phyloP scores from a whole-genome alignment of 768 basidiomycete genomes.

The Omphalotus guepiniiformis region DNA sequence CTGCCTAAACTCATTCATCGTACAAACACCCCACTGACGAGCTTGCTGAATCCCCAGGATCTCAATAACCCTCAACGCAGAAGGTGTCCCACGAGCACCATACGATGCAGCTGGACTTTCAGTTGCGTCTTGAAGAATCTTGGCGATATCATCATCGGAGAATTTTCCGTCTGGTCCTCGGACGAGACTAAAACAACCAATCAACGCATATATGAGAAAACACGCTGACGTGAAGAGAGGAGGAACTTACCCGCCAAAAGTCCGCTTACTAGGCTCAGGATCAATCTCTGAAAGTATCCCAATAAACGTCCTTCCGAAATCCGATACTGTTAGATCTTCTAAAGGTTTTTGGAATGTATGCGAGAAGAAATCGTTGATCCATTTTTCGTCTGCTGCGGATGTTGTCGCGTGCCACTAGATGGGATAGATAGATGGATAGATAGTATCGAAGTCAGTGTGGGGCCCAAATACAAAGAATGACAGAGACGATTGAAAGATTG shows the following conservation, averaged over 20 bases:
- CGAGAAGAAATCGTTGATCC: constrained; percentile 48
- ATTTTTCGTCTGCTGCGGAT: constrained; percentile 48
- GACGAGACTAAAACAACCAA: constrained; percentile 32
- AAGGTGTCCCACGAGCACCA: constrained; percentile 65
- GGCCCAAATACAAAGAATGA: too few species aligned
- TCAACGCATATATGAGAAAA: background rate
- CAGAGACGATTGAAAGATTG: background rate
- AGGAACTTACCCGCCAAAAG: constrained; percentile 43
- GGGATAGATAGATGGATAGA: background rate
- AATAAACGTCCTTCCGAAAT: constrained; percentile 34
- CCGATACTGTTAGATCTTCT: constrained; percentile 28
- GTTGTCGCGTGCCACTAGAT: constrained; percentile 60
- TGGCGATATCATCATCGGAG: constrained; percentile 57
- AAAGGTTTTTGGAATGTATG: constrained; percentile 30
- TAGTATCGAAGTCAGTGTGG: background rate
- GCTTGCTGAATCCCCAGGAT: constrained; percentile 65
- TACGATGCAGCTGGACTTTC: constrained; percentile 57
- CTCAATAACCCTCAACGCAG: constrained; percentile 62
- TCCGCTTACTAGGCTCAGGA: constrained; percentile 44
- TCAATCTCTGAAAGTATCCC: constrained; percentile 23
- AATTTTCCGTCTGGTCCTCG: constrained; percentile 55
- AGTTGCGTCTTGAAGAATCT: constrained; percentile 59
- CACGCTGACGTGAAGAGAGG: constrained; percentile 1
- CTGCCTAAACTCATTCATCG: constrained; percentile 70
- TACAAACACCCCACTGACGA: constrained; percentile 68